Evolutionary conservation across 2,329 filamentous ascomycete genomes (phyloP), one percentile per base, ranked within the genome.

Genomic region (Alternaria arborescens): DNA sequence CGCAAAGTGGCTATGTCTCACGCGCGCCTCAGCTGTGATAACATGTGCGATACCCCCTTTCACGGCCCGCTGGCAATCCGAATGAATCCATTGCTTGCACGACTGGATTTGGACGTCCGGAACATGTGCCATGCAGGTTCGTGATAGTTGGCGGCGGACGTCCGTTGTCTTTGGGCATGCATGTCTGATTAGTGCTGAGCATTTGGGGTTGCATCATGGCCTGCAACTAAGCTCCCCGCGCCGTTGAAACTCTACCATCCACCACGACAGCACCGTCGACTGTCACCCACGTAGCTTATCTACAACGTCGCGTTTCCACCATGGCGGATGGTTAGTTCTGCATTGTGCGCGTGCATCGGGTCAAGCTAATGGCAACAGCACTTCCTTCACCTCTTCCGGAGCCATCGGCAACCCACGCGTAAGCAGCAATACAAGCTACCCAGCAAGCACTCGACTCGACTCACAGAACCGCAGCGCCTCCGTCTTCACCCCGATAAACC

Each of bases 331-430:
- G 73, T 75, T 3, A 5, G 46, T 50, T 22, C 30, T 38, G 34
- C 8, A 11, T 2, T 14, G 12, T 14, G 22, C 57, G 55, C 34
- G 14, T 53, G 30, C 8, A 52, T 12, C 18, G 6, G 2, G 30
- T 36, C 40, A 38, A 22, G 24, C 52, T 53, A 38, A 61, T 52
- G 34, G 30, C 52, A 51, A 71, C 52, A 55, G 51, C 87, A 86
- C 7, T 87, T 34, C 88, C 88, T 71, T 84, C 85, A 51, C 89
- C 87, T 85, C 86, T 90, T 63, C 83, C 80, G 16, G 78, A 90
- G 63, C 83, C 80, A 10, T 76, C 76, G 51, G 80, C 79, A 52
- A 71, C 81, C 26, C 70, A 80, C 70, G 81, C 76, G 81, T 83
- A 81, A 71, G 80, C 70, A 65, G 42, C 46, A 51, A 20, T 48